Evolutionary conservation across 169 alveolate genomes (phyloP), one percentile per base, ranked within the genome.

Genomic region (Cryptosporidium bovis): DNA sequence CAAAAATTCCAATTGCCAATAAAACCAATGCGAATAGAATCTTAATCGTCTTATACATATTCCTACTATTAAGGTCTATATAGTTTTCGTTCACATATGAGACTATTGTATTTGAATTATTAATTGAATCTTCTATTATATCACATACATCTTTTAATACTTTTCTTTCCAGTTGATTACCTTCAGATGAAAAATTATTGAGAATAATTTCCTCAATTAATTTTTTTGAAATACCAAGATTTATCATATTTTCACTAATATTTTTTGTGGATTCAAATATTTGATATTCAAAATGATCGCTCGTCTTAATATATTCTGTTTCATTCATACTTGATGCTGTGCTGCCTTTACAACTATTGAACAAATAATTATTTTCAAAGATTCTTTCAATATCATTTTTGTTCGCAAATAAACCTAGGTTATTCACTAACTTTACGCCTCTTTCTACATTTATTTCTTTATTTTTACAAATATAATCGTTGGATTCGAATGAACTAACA

Each of bases 331-430:
- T n/a, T 62, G 15, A 0, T 58, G 13, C 29, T 15, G 20, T 62
- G 68, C 15, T 18, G 36, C 64, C 12, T 53, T 53, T 53, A 16
- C 29, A 13, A 50, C 18, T 20, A 10, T 66, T 27, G 46, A 24
- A 44, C 4, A 31, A 2, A 48, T 66, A 29, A 7, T 66, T 5
- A 48, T 24, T 48, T 46, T 66, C n/a, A 18, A 31, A 13, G 2
- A 64, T 44, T 51, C 58, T 69, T 55, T 36, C 33, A 24, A 69
- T 51, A 69, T 69, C 83, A n/a, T 51, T 31, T 31, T 50, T 51
- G 31, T 69, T 36, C 10, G 60, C 83, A 69, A 69, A 53, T n/a
- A 56, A 51, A 1, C 83, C 83, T 24, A 69, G 33, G 18, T 64
- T 51, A 27, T 69, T 66, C 12, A 69, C 60, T 50, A 53, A 20